phyloP scores from a whole-genome alignment of 1,284 basidiomycete genomes.

The Puccinia coronata region DNA sequence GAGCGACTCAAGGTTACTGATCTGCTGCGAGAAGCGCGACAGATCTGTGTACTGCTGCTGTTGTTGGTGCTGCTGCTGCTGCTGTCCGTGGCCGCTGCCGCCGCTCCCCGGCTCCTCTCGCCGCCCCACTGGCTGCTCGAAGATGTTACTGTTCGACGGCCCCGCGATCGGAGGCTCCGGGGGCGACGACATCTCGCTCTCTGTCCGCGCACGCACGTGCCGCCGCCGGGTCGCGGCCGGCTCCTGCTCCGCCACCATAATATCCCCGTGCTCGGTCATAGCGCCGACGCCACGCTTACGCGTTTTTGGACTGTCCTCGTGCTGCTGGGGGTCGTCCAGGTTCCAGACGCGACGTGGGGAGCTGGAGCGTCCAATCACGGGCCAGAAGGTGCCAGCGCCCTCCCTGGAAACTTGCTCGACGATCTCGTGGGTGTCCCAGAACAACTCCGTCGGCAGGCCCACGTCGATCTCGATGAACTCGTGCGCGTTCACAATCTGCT shows the following conservation, averaged over 20 bases:
- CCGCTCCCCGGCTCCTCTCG: too few relatives aligned
- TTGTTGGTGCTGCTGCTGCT: background rate
- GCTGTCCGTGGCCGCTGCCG: too few relatives aligned
- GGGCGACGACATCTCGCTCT: background rate
- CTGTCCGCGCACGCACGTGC: background rate
- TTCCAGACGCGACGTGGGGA: background rate
- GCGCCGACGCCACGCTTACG: background rate
- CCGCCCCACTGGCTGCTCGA: conserved; percentile 25
- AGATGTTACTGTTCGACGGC: conserved; percentile 11
- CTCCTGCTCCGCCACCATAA: conserved; percentile 11
- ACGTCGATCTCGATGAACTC: conserved; percentile 43
- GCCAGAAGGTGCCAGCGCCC: background rate
- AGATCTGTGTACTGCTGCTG: conserved; percentile 3
- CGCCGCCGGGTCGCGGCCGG: background rate
- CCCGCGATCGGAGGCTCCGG: background rate
- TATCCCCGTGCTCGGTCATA: background rate
- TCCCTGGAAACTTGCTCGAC: conserved; percentile 29
- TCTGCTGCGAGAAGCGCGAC: conserved; percentile 34
- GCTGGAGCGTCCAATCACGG: background rate
- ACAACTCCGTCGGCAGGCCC: conserved; percentile 27
- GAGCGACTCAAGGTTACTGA: conserved; percentile 26
- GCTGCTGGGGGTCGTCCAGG: background rate
- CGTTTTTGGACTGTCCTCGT: background rate
- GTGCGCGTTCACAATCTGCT: conserved; percentile 26
- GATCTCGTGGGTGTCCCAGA: conserved; percentile 39